Conservation (phyloP, 176 grass and related monocot species). For the Rhynchospora tenuis region DNA sequence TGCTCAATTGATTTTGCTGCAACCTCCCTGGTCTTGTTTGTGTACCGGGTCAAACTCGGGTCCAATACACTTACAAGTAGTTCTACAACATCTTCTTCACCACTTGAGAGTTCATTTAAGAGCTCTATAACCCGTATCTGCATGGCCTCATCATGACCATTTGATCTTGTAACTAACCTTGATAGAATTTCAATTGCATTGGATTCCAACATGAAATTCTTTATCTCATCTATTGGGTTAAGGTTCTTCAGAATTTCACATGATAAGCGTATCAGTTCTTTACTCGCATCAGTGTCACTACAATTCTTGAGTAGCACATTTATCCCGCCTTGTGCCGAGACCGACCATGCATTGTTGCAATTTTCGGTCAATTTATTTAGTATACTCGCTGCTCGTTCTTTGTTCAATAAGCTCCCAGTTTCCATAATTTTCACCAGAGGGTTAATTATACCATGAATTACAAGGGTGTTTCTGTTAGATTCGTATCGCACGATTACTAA, state of each 20-base stretch:
- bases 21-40: constrained; percentile 67
- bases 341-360: constrained; percentile 84
- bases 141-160: constrained; percentile 33
- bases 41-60: constrained; percentile 21
- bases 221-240: constrained; percentile 65
- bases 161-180: constrained; percentile 29
- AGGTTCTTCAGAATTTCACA: constrained; percentile 72
- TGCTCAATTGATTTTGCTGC: constrained; percentile 51
- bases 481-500: constrained; percentile 47
- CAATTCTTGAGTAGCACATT: constrained; percentile 52
- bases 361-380: constrained; percentile 76
- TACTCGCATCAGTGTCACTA: constrained; percentile 19
- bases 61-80: constrained; percentile 47
- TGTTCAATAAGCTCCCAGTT: constrained; percentile 16
- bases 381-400: constrained; percentile 49
- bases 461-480: constrained; percentile 41
- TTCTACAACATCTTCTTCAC: constrained; percentile 42
- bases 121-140: constrained; percentile 71
- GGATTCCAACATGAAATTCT: constrained; percentile 68
- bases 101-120: constrained; percentile 36
- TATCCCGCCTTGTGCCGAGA: constrained; percentile 84
- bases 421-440: constrained; percentile 56
- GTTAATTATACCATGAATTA: constrained; percentile 42
- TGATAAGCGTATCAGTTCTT: constrained; percentile 42
- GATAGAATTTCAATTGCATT: constrained; percentile 47